Conservation (phyloP, 176 grass and related monocot genomes). For the Olyra latifolia region DNA sequence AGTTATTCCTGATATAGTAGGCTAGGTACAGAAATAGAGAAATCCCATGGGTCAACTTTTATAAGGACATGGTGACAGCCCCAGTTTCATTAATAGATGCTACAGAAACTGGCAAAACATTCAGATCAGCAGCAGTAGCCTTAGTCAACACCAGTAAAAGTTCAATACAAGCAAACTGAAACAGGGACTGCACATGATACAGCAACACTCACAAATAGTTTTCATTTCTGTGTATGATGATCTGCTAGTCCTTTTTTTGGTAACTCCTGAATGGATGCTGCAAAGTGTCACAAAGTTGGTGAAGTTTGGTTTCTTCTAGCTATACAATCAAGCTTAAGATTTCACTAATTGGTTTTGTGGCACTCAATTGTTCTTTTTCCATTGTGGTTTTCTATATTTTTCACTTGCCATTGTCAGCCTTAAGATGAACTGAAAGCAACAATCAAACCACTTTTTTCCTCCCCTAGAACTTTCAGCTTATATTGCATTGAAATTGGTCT, state of each 20-base stretch:
- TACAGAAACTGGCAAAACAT: background rate
- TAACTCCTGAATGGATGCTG: background rate
- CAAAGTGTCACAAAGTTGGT: constrained; percentile 6
- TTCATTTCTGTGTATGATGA: background rate
- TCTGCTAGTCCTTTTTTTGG: background rate
- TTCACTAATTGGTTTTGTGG: background rate
- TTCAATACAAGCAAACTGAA: background rate
- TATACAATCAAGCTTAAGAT: background rate
- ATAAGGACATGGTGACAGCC: background rate
- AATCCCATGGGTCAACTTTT: background rate
- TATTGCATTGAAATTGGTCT: background rate
- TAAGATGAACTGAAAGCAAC: background rate
- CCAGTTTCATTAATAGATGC: background rate
- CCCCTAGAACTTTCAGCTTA: background rate
- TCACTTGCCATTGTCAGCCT: background rate
- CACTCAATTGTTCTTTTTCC: background rate
- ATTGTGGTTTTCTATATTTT: background rate
- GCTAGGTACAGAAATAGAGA: background rate
- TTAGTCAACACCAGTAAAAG: constrained; percentile 2
- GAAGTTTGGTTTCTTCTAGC: background rate
- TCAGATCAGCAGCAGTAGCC: background rate
- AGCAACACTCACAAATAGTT: background rate
- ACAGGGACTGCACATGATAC: background rate
- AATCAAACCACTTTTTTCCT: background rate
- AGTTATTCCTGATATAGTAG: background rate